Evolutionary conservation across 768 basidiomycete genomes (phyloP).

Genomic region (Clavulina sp.): DNA sequence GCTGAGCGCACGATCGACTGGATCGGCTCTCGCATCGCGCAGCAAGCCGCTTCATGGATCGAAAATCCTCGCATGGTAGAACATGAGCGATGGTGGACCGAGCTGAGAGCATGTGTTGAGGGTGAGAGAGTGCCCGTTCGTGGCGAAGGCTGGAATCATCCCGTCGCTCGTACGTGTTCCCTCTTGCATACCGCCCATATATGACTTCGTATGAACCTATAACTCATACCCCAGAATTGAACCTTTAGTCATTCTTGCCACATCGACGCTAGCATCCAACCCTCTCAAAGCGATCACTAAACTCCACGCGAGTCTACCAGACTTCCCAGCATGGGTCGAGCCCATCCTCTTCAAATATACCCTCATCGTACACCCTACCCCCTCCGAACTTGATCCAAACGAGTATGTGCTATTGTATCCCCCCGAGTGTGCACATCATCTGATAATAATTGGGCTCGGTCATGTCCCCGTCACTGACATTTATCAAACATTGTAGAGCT

Average conservation of each 20-base stretch:
- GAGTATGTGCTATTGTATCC: conserved; percentile 37
- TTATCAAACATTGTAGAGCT: no score
- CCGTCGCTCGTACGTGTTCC: conserved; percentile 45
- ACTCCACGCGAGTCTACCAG: conserved; percentile 44
- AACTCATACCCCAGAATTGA: background rate
- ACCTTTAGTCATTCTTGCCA: conserved; percentile 55
- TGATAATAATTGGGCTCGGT: background rate
- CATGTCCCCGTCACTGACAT: background rate
- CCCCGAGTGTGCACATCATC: conserved; percentile 2
- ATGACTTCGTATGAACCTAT: background rate
- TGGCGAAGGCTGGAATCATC: conserved; percentile 75
- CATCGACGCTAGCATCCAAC: conserved; percentile 66
- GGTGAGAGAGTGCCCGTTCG: conserved; percentile 58
- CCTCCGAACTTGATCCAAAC: conserved; percentile 52
- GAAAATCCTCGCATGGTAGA: conserved; percentile 38
- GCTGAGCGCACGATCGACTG: conserved; percentile 72
- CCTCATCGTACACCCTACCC: conserved; percentile 54
- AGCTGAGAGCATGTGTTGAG: conserved; percentile 56
- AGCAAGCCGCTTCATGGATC: conserved; percentile 51
- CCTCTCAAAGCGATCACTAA: conserved; percentile 63
- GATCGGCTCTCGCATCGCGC: conserved; percentile 56
- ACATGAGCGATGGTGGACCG: conserved; percentile 62
- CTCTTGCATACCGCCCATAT: conserved; percentile 3
- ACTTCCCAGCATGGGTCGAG: conserved; percentile 74
- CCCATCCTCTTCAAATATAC: conserved; percentile 44